Conservation (phyloP, 805 yeast genomes). For the Millerozyma acaciae region DNA sequence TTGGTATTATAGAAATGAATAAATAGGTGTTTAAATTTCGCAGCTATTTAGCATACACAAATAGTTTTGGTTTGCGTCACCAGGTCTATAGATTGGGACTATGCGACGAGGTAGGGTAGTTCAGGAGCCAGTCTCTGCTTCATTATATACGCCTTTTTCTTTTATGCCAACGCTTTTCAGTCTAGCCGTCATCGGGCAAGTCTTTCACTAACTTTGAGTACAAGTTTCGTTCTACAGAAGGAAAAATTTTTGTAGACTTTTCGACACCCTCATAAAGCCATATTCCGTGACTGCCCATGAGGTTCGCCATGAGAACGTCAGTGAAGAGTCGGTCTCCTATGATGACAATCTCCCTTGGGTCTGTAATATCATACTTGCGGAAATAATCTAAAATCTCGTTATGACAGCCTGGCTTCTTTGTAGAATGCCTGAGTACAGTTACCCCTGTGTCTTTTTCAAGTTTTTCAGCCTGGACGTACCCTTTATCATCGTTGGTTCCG, state of each 20-base stretch:
- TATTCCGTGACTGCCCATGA: conserved; percentile 81
- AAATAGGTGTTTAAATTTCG: neutral
- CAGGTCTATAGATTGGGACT: no score
- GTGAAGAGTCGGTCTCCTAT: conserved; percentile 91
- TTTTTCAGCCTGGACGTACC: conserved; percentile 53
- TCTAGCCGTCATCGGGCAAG: conserved; percentile 8
- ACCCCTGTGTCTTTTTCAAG: conserved; percentile 68
- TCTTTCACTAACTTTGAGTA: conserved; percentile 19
- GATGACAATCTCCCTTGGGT: conserved; percentile 67
- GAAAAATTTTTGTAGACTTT: conserved; percentile 46
- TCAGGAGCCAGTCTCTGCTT: no score
- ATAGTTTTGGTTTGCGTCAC: no score
- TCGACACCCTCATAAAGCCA: conserved; percentile 83
- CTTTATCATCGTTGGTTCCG: conserved; percentile 75
- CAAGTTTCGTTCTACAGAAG: conserved; percentile 48
- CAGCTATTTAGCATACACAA: conserved; percentile 2
- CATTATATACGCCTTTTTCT: no score
- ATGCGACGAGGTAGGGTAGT: no score
- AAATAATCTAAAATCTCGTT: conserved; percentile 64
- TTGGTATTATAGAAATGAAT: neutral
- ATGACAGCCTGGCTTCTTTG: conserved; percentile 81
- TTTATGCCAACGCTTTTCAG: neutral
- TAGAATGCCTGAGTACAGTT: conserved; percentile 62
- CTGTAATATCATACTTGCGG: conserved; percentile 37
- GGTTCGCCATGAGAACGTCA: conserved; percentile 89